Conservation (phyloP, 1,284 basidiomycete species). For the Boletus mariae region DNA sequence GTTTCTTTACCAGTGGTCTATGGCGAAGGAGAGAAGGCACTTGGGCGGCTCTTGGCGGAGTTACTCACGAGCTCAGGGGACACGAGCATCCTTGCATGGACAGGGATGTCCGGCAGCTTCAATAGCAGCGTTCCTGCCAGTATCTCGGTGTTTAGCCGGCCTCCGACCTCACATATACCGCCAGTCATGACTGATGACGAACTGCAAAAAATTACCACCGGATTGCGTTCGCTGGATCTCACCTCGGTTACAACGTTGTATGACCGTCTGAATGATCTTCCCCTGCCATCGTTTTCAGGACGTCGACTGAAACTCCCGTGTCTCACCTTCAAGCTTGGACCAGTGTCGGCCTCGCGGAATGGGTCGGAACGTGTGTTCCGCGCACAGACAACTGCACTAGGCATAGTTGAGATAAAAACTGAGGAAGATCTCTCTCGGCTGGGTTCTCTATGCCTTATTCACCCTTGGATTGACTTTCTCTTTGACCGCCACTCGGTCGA, state of each 20-base stretch:
- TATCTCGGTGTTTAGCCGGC: not conserved
- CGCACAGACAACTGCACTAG: too few relatives aligned
- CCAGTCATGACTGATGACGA: not conserved
- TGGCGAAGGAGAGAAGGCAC: not conserved
- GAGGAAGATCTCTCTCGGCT: too few relatives aligned
- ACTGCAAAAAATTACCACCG: not conserved
- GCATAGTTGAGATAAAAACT: too few relatives aligned
- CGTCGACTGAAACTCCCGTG: slow-evolving; percentile 8
- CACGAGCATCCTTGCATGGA: not conserved
- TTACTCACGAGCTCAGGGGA: not conserved
- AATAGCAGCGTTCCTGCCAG: not conserved
- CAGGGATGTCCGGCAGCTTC: not conserved
- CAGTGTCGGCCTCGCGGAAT: too few relatives aligned
- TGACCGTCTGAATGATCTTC: not conserved
- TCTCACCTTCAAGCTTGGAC: not conserved
- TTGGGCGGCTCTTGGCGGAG: not conserved
- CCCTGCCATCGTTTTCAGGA: not conserved
- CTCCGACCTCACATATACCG: not conserved
- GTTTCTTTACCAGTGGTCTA: not conserved
- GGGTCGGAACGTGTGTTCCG: too few relatives aligned
- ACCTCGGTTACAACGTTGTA: not conserved
- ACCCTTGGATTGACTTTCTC: too few relatives aligned
- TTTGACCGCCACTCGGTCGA: too few relatives aligned
- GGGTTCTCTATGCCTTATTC: too few relatives aligned
- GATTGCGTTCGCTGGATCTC: not conserved